These are phyloP conservation scores for Nymphaea thermarum DNA, from an alignment of 164 flowering plant genomes.

Conservation along the genomic window DNA sequence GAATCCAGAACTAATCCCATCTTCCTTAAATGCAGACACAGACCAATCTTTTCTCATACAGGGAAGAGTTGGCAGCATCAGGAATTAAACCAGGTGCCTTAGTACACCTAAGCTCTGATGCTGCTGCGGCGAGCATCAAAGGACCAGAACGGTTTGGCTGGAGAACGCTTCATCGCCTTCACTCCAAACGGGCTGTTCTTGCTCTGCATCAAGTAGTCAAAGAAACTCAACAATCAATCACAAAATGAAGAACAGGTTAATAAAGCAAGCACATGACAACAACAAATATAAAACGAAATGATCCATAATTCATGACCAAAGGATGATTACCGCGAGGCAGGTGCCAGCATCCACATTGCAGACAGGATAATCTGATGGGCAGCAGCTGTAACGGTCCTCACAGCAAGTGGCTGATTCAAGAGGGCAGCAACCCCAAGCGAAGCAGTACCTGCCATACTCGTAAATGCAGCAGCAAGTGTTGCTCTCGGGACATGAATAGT, in stretches of 20 bases:
- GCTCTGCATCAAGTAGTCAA: slow-evolving; percentile 29
- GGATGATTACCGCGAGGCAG: slow-evolving; percentile 36
- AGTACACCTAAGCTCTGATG: no score
- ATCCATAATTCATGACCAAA: no score
- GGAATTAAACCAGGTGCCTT: no score
- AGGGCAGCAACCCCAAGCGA: slow-evolving; percentile 95
- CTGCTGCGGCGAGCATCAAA: neutral
- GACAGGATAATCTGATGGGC: slow-evolving; percentile 85
- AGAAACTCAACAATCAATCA: no score
- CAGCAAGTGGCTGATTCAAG: slow-evolving; percentile 90
- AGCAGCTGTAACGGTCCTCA: slow-evolving; percentile 75
- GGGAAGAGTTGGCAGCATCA: no score
- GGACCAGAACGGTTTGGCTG: slow-evolving; percentile 45
- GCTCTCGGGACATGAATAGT: slow-evolving; percentile 44
- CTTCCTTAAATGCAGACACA: no score
- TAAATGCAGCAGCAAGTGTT: slow-evolving; percentile 76
- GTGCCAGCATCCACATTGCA: slow-evolving; percentile 60
- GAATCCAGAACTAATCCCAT: no score
- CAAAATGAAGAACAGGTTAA: no score
- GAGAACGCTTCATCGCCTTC: slow-evolving; percentile 50
- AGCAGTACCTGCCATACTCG: slow-evolving; percentile 40
- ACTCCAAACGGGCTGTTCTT: slow-evolving; percentile 56
- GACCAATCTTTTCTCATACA: no score
- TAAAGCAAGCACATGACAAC: no score
- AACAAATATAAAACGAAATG: no score